These are phyloP conservation scores for Suillus cothurnatus DNA, from an alignment of 768 basidiomycete genomes.

Conservation along the genomic window DNA sequence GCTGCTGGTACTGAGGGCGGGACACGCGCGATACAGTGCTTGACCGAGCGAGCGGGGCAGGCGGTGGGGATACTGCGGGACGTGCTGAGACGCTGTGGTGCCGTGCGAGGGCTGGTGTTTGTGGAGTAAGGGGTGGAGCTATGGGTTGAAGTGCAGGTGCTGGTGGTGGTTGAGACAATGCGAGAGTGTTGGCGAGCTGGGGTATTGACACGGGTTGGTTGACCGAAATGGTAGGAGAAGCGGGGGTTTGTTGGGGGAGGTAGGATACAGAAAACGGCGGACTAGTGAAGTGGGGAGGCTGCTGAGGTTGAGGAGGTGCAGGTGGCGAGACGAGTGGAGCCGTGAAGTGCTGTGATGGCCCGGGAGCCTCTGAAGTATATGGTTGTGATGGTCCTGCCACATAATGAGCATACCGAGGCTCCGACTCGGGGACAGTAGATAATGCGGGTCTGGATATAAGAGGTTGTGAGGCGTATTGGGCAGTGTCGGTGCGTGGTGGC, in stretches of 20 bases:
- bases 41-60: neutral
- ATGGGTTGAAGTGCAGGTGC: constrained; percentile 10
- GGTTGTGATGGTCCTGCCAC: constrained; percentile 10
- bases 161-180: constrained; percentile 1
- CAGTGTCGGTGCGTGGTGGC: constrained; percentile 22
- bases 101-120: constrained; percentile 21
- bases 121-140: constrained; percentile 14
- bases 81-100: constrained; percentile 21
- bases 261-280: constrained; percentile 13
- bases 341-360: constrained; percentile 11
- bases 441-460: constrained; percentile 29
- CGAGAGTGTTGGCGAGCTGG: constrained; percentile 14
- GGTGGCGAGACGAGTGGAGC: constrained; percentile 19
- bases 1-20: constrained; percentile 17
- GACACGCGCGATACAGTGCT: neutral
- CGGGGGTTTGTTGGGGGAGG: constrained; percentile 18
- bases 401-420: constrained; percentile 28
- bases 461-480: constrained; percentile 21
- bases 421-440: constrained; percentile 28
- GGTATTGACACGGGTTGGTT: constrained; percentile 26
- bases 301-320: constrained; percentile 15
- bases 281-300: constrained; percentile 12
- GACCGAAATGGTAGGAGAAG: constrained; percentile 17
- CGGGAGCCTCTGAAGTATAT: constrained; percentile 4
- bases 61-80: constrained; percentile 3